phyloP scores from a whole-genome alignment of 2,329 filamentous ascomycete genomes.

The Colletotrichum tofieldiae region DNA sequence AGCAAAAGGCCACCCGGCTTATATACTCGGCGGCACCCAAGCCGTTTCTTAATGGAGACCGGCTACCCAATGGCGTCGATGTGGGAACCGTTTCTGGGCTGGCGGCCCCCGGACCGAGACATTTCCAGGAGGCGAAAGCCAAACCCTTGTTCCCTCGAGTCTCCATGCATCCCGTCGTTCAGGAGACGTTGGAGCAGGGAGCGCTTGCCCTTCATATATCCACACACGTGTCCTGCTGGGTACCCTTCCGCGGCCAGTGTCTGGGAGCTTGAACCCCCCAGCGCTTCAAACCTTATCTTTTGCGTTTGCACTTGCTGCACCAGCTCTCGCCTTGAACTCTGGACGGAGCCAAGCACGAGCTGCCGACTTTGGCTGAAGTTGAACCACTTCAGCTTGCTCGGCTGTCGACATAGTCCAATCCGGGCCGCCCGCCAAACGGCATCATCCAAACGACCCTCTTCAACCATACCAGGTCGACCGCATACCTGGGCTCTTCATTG shows the following conservation, averaged over 20 bases:
- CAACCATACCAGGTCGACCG: not conserved
- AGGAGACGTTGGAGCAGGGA: constrained; percentile 14
- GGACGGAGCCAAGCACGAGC: constrained; percentile 25
- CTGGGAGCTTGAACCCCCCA: not conserved
- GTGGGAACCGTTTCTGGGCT: not conserved
- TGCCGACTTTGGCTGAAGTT: constrained; percentile 22
- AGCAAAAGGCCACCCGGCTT: not conserved
- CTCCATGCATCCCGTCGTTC: constrained; percentile 15
- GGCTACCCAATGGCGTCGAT: not conserved
- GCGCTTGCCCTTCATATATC: constrained; percentile 8
- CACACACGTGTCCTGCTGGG: constrained; percentile 14
- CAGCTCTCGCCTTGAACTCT: not conserved
- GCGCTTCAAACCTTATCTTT: not conserved
- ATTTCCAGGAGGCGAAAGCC: not conserved
- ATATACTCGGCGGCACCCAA: not conserved
- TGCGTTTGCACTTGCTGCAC: constrained; percentile 1
- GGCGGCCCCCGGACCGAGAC: constrained; percentile 19
- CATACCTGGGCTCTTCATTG: not conserved
- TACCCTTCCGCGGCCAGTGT: constrained; percentile 4
- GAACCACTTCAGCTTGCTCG: not conserved
- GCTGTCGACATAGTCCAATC: not conserved
- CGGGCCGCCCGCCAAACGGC: not conserved
- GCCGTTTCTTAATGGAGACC: not conserved
- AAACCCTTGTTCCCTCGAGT: constrained; percentile 4
- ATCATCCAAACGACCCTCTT: constrained; percentile 2